Percentiles rank a stretch among this genome's conserved stretches.
phyloP scores from a whole-genome alignment of 768 basidiomycete species.

The Boletus subparvulus region DNA sequence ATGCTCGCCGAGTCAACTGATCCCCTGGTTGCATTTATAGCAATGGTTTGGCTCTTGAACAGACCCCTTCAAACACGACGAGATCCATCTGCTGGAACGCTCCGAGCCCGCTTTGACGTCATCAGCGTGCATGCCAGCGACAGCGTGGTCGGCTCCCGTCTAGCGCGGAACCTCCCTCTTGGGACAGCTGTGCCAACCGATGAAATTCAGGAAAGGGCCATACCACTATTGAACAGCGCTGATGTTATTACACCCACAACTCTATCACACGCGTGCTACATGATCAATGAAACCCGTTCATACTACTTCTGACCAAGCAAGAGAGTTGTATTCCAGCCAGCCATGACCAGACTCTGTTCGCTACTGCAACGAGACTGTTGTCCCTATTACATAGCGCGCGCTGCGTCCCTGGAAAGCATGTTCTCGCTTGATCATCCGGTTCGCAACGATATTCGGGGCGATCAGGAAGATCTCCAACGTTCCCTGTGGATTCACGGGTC shows the following conservation, averaged over 20 bases:
- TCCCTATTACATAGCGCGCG: neutral
- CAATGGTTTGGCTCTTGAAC: neutral
- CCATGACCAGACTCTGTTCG: neutral
- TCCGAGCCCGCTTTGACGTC: constrained; percentile 6
- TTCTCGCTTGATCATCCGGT: neutral
- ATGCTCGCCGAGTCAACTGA: neutral
- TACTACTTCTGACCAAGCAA: no score
- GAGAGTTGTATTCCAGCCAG: neutral
- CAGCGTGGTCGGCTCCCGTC: constrained; percentile 8
- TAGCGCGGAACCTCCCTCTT: neutral
- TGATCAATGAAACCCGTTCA: no score
- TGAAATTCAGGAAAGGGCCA: no score
- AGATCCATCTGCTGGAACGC: neutral
- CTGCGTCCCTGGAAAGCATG: neutral
- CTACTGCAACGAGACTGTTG: neutral
- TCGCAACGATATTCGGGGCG: neutral
- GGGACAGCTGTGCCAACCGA: no score
- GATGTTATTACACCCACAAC: no score
- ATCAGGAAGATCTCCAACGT: neutral
- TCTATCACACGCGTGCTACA: no score
- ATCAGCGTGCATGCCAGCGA: neutral
- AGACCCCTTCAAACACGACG: neutral
- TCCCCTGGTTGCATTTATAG: no score
- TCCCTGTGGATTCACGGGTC: neutral
- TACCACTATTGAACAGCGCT: no score